These are phyloP conservation scores for Jasminum sambac DNA, from an alignment of 257 asterid species.

Conservation along the genomic window DNA sequence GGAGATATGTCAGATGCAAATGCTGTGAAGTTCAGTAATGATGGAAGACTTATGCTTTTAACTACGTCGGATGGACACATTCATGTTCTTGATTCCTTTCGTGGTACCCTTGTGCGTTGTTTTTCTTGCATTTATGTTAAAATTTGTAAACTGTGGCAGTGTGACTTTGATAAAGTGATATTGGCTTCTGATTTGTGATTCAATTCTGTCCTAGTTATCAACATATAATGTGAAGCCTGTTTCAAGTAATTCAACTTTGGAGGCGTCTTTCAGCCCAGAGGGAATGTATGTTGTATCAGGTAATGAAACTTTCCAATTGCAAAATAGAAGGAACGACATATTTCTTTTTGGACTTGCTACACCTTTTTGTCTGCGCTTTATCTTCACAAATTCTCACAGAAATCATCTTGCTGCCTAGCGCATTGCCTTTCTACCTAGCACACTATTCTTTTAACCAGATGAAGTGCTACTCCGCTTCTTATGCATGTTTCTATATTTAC, in stretches of 20 bases:
- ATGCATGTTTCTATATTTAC: too few relatives aligned
- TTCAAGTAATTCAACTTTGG: constrained; percentile 74
- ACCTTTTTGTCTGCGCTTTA: not conserved
- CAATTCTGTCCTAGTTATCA: constrained; percentile 49
- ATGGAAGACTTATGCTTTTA: constrained; percentile 89
- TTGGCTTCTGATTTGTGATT: constrained; percentile 16
- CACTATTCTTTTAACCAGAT: not conserved
- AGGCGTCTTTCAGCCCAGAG: constrained; percentile 96
- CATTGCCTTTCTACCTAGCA: not conserved
- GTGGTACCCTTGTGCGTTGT: constrained; percentile 79
- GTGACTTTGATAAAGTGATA: constrained; percentile 9
- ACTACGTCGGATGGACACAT: constrained; percentile 83
- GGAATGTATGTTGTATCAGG: constrained; percentile 95
- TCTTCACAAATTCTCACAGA: not conserved
- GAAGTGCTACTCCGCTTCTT: not conserved
- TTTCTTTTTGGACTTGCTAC: not conserved
- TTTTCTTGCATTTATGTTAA: constrained; percentile 10
- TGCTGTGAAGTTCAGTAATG: constrained; percentile 84
- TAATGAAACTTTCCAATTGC: constrained; percentile 21
- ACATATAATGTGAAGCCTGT: constrained; percentile 83
- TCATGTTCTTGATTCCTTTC: constrained; percentile 90
- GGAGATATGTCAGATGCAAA: constrained; percentile 92
- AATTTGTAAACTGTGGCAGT: not conserved
- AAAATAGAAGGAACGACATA: not conserved
- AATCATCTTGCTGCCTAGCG: not conserved